Base-by-base conservation (phyloP, 345 rosid genomes). In the Crucihimalaya himalaica region DNA sequence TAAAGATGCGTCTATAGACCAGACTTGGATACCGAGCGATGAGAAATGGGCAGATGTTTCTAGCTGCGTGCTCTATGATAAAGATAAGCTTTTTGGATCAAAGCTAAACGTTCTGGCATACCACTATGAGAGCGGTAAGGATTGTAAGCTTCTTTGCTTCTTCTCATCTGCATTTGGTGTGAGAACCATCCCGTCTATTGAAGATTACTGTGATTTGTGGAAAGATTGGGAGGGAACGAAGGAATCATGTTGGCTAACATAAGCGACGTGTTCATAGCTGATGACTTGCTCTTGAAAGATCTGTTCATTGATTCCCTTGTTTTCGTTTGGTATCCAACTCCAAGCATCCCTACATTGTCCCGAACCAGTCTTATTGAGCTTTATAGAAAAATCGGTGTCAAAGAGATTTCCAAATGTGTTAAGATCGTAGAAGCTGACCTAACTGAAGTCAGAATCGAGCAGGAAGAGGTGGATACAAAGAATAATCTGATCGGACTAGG, bases 291-390 rank as follows among this genome's bases (percentile, higher is more conserved):
- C 20, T 79, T 87, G 27, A 84, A 85, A 56, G 92, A 87, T 34
- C 74, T 86, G 2, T 88, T 86, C 35, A 70, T 63, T 5, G 27
- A 50, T 18, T 81, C 81, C 15, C 48, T 83, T 73, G 53, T 86
- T 45, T 92, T 92, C 68, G 90, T 83, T 8, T 92, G 97, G 97
- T 84, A 63, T 78, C 96, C 97, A 71, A 74, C 81, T 71, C 79
- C 80, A 53, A 85, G 86, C 77, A 27, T 53, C 54, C 78, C 82
- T 20, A 70, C 66, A 27, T 61, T 89, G 64, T 73, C 87, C 31
- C 83, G 71, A 15, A 72, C 79, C 1, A 66, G 60, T 56, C 74
- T 91, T 78, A 56, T 85, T 29, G 84, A 84, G 31, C 18, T 85
- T 1, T 91, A 85, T 76, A 62, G 55, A 16, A 84, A 73, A 14